Base-by-base conservation (phyloP, 2,329 filamentous ascomycete genomes). In the Xylaria sp. region DNA sequence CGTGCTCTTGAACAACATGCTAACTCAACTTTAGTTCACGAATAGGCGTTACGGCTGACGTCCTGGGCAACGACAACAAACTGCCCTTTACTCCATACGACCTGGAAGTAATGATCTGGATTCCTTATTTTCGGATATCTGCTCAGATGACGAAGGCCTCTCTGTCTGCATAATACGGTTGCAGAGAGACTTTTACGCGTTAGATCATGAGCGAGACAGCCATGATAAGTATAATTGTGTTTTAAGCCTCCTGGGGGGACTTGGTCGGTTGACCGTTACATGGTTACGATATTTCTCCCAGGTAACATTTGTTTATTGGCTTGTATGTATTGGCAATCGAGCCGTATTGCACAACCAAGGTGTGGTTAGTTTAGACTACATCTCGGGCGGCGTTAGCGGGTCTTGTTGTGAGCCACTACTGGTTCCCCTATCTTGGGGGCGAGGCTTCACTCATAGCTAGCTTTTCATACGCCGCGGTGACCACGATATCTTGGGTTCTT, bases 401-500 rank as follows among this genome's bases (percentile, higher is more conserved):
- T 53, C 46, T 46, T 61, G 28, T 20, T 56, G 10, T 38, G 26
- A 53, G 49, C 66, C 20, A 59, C 40, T 15, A 58, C 33, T 15
- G 13, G 59, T 38, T 40, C 51, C 51, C 33, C 53, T 31, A 31
- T 31, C 15, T 48, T 56, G 15, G 56, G 57, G 20, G 15, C 28
- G 33, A 49, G 26, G 28, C 33, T 61, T 23, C 26, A 36, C 26
- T 36, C 28, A 36, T 31, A 54, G 63, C 42, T 26, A 4, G 20
- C 26, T 26, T 20, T n/a, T 13, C 42, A 28, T 36, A 28, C 38
- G 68, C 68, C 62, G 74, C 71, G 59, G 66, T 74, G 76, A 73
- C 74, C 74, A 73, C 74, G 75, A 75, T 73, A 57, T 72, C 77
- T 79, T 79, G 81, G 80, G 76, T 80, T 80, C 80, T 84, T 84